Evolutionary conservation across 169 alveolate genomes (phyloP).

Genomic region (Eimeria tenella): DNA sequence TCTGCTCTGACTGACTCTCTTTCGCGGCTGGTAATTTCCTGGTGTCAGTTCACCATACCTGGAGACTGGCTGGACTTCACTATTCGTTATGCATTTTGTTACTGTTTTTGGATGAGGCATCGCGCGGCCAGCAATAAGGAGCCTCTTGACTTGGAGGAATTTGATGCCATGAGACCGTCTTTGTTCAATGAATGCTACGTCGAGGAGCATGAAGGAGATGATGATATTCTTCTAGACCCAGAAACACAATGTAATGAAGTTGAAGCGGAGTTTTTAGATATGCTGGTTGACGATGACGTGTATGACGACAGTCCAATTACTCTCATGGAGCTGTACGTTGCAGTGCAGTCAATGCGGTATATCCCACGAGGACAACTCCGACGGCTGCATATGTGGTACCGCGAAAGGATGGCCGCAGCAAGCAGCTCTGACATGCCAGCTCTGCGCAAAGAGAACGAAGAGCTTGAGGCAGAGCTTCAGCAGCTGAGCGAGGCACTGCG

Average conservation of each 20-base stretch:
- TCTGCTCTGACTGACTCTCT: constrained; percentile 80
- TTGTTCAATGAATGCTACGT: constrained; percentile 76
- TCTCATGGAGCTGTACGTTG: constrained; percentile 80
- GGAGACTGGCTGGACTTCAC: constrained; percentile 83
- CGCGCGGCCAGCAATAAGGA: constrained; percentile 74
- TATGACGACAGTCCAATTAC: constrained; percentile 80
- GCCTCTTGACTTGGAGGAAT: constrained; percentile 80
- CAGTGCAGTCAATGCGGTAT: constrained; percentile 81
- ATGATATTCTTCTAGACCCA: constrained; percentile 46
- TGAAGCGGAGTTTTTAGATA: constrained; percentile 71
- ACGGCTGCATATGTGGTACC: constrained; percentile 77
- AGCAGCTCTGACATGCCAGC: constrained; percentile 68
- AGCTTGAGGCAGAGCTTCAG: constrained; percentile 72
- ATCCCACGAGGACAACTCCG: constrained; percentile 76
- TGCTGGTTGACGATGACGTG: constrained; percentile 78
- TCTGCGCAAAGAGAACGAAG: constrained; percentile 78
- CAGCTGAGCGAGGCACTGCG: constrained; percentile 75
- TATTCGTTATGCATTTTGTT: constrained; percentile 81
- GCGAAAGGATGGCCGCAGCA: constrained; percentile 76
- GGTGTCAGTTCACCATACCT: constrained; percentile 79
- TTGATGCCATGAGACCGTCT: constrained; percentile 73
- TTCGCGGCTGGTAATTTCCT: constrained; percentile 77
- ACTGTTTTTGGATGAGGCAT: constrained; percentile 82
- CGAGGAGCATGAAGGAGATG: constrained; percentile 55
- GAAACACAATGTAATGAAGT: constrained; percentile 67